These are phyloP conservation scores for Globisporangium paddicum DNA, from an alignment of 352 stramenopile genomes.

Conservation along the genomic window DNA sequence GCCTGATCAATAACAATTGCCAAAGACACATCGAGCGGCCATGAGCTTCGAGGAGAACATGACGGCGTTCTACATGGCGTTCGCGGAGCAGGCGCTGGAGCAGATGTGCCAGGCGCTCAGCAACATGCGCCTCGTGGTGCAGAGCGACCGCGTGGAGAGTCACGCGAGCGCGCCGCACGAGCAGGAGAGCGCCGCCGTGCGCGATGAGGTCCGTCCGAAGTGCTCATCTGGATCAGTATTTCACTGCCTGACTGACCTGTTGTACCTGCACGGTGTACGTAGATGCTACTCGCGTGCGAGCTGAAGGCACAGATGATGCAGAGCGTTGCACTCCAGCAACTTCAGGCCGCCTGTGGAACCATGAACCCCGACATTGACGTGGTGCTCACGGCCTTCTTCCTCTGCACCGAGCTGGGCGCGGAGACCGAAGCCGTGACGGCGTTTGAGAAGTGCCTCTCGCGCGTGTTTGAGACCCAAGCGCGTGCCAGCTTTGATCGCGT, in stretches of 20 bases:
- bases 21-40: background rate
- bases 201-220: conserved; percentile 41
- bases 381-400: conserved; percentile 39
- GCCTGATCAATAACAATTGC: too few relatives aligned
- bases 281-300: conserved; percentile 75
- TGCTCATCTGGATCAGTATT: too few relatives aligned
- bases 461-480: conserved; percentile 54
- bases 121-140: conserved; percentile 46
- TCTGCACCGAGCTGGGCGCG: conserved; percentile 42
- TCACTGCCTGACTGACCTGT: background rate
- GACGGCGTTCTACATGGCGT: conserved; percentile 76
- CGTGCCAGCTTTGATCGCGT: conserved; percentile 51
- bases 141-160: conserved; percentile 20
- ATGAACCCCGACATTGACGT: conserved; percentile 41
- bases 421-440: conserved; percentile 20
- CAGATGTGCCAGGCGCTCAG: conserved; percentile 51
- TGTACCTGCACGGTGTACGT: background rate
- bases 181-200: conserved; percentile 29
- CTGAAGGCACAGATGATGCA: conserved; percentile 51
- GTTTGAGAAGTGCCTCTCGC: conserved; percentile 41
- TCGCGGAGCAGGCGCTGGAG: conserved; percentile 70
- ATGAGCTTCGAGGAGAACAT: conserved; percentile 83
- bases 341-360: conserved; percentile 35
- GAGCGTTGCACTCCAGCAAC: conserved; percentile 28
- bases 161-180: conserved; percentile 10